A percentile compares a stretch with the other conserved stretches of the same genome.
Conservation (phyloP, 352 stramenopile genomes). For the Paralagenidium karlingii region DNA sequence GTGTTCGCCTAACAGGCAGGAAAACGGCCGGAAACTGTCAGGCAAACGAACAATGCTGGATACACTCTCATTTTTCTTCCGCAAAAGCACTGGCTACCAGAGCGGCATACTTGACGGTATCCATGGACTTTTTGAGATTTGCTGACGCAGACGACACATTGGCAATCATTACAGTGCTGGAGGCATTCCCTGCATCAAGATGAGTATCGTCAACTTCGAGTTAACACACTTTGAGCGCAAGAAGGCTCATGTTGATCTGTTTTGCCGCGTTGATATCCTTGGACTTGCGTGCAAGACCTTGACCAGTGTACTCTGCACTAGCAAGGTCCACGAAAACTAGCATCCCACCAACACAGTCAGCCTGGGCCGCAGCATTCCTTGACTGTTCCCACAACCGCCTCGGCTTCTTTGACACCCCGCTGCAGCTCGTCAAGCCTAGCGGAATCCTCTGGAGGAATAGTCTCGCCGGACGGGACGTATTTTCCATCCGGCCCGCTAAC, state of each 20-base stretch:
- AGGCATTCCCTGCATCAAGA: conserved; percentile 8
- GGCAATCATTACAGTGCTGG: conserved; percentile 25
- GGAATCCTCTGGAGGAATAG: conserved; percentile 9
- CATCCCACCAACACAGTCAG: conserved; percentile 10
- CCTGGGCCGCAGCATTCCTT: conserved; percentile 9
- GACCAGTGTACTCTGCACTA: conserved; percentile 37
- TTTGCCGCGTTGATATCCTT: conserved; percentile 13
- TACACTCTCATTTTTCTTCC: no score
- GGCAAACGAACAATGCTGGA: no score
- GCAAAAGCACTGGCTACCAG: conserved; percentile 27
- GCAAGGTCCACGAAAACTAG: conserved; percentile 40
- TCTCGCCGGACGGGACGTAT: conserved; percentile 5
- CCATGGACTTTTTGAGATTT: conserved; percentile 11
- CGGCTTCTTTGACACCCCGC: conserved; percentile 6
- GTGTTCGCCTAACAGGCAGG: no score
- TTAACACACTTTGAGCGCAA: conserved; percentile 40
- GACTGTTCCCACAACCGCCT: conserved; percentile 7
- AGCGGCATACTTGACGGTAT: conserved; percentile 29
- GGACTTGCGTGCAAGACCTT: conserved; percentile 15
- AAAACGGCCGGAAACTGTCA: no score
- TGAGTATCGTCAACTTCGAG: conserved; percentile 38
- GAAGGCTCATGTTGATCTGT: conserved; percentile 31
- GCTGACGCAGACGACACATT: conserved; percentile 19
- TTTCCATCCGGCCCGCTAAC: conserved; percentile 13
- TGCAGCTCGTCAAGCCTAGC: conserved; percentile 10